These are phyloP conservation scores for Malbranchea zuffiana DNA, from an alignment of 2,329 filamentous ascomycete species.

Conservation along the genomic window DNA sequence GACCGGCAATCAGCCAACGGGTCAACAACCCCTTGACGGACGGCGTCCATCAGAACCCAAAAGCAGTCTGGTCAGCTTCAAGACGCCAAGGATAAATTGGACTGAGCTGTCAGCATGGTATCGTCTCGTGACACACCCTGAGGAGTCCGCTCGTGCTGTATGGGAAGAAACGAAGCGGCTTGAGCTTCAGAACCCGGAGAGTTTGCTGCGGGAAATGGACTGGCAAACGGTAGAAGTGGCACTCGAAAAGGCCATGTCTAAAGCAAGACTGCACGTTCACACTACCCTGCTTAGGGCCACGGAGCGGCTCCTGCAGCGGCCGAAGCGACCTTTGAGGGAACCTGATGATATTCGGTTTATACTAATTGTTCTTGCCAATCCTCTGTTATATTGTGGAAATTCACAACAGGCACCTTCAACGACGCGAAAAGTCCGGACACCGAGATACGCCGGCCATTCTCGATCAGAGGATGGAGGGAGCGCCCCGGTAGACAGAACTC, in stretches of 20 bases:
- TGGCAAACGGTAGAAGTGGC: slow-evolving; percentile 36
- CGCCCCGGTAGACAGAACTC: slow-evolving; percentile 2
- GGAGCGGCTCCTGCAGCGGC: slow-evolving; percentile 69
- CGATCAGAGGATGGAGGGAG: not conserved
- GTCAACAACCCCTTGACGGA: slow-evolving; percentile 22
- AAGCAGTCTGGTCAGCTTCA: slow-evolving; percentile 41
- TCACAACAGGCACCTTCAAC: too few relatives aligned
- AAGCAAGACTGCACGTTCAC: slow-evolving; percentile 59
- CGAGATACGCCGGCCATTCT: not conserved
- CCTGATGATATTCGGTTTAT: slow-evolving; percentile 66
- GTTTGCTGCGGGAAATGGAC: slow-evolving; percentile 15
- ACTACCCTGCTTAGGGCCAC: slow-evolving; percentile 63
- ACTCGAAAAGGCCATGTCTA: slow-evolving; percentile 43
- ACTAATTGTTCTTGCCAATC: slow-evolving; percentile 67
- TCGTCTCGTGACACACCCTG: slow-evolving; percentile 54
- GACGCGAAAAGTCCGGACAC: not conserved
- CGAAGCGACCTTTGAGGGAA: slow-evolving; percentile 56
- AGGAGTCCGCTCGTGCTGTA: slow-evolving; percentile 52
- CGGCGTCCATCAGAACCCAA: slow-evolving; percentile 15
- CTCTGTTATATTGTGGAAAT: slow-evolving; percentile 50
- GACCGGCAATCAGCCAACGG: slow-evolving; percentile 49
- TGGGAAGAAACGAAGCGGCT: slow-evolving; percentile 44
- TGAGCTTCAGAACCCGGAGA: slow-evolving; percentile 19
- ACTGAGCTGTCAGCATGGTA: slow-evolving; percentile 63
- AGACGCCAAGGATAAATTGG: slow-evolving; percentile 67